A percentile compares a stretch with the other conserved stretches of the same genome.
Conservation (phyloP, 2,329 filamentous ascomycete genomes). For the Spiromastix sp. region DNA sequence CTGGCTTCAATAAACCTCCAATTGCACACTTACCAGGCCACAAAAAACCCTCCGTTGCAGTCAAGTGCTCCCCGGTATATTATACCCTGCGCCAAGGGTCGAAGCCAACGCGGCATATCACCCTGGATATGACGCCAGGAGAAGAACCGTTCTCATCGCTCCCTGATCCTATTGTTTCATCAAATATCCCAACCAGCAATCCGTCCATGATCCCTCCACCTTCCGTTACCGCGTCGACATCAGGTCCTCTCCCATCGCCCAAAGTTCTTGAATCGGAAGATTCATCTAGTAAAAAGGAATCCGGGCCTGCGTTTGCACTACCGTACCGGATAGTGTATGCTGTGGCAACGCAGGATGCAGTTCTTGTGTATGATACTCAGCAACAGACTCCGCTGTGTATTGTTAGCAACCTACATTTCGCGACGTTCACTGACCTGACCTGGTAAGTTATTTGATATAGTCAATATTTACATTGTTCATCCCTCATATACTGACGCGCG, state of each 20-base stretch:
- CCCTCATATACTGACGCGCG: constrained; percentile 15
- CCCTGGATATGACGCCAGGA: constrained; percentile 80
- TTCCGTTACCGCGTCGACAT: constrained; percentile 42
- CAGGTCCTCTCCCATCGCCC: constrained; percentile 43
- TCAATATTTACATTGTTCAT: constrained; percentile 3
- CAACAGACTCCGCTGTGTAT: constrained; percentile 88
- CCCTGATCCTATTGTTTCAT: constrained; percentile 66
- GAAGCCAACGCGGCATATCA: constrained; percentile 73
- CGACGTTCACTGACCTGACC: constrained; percentile 90
- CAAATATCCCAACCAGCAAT: constrained; percentile 34
- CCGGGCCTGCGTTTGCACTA: constrained; percentile 61
- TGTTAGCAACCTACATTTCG: constrained; percentile 94
- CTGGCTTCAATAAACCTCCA: constrained; percentile 91
- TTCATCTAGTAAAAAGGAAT: constrained; percentile 44
- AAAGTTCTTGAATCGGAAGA: constrained; percentile 41
- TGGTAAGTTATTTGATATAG: constrained; percentile 55
- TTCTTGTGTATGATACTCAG: constrained; percentile 92
- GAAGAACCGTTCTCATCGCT: constrained; percentile 76
- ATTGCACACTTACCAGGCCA: constrained; percentile 91
- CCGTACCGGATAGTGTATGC: constrained; percentile 94
- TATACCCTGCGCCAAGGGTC: constrained; percentile 66
- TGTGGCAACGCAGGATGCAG: constrained; percentile 91
- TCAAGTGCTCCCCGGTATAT: constrained; percentile 83
- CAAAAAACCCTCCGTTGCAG: constrained; percentile 94
- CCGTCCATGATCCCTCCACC: constrained; percentile 74